Base-by-base conservation (phyloP, 768 basidiomycete genomes). In the Clitopilus passeckerianus region DNA sequence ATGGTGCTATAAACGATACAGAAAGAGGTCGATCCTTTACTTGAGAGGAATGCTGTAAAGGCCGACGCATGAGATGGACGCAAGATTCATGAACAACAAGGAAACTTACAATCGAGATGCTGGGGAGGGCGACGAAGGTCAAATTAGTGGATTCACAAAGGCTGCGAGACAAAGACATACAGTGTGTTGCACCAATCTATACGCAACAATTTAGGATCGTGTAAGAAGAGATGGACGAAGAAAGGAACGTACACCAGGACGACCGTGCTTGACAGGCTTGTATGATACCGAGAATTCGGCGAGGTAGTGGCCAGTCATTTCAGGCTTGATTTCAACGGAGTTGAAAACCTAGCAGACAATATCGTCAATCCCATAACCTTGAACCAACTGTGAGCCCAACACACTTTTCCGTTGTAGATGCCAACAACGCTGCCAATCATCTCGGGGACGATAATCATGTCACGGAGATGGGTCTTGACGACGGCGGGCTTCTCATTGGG, bases 401-500 rank as follows among this genome's bases (percentile, higher is more conserved):
- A 20, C 70, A 92, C 91, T 85, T 96, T 96, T 71, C 94, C 94
- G 72, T 95, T 96, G 87, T 99, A 98, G 73, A 98, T 96, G 63
- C 97, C 97, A 64, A 98, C 87, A 65, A 98, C 93, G 69, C 87
- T 90, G 62, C 97, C 97, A 76, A 99, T 98, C 97, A 99, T 98
- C 83, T 99, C 97, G 54, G 97, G 97, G 61, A 99, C 97, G 77
- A 99, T 89, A 77, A 98, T 96, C 97, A 99, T 98, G 80, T 98
- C 89, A 70, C 97, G 93, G 68, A 99, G 83, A 78, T 99, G 97
- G 59, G 97, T 99, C 86, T 98, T 99, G 71, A 99, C 96, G 67
- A 95, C 91, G 56, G 93, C 84, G 60, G 97, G 97, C 84, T 99
- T 98, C 81, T 98, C 95, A 78, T 98, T 97, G 66, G 96, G 92